A percentile compares a stretch with the other conserved stretches of the same genome.
These are phyloP conservation scores for Suhomyces yuchorum DNA, from an alignment of 1,139 yeast species.

Conservation along the genomic window DNA sequence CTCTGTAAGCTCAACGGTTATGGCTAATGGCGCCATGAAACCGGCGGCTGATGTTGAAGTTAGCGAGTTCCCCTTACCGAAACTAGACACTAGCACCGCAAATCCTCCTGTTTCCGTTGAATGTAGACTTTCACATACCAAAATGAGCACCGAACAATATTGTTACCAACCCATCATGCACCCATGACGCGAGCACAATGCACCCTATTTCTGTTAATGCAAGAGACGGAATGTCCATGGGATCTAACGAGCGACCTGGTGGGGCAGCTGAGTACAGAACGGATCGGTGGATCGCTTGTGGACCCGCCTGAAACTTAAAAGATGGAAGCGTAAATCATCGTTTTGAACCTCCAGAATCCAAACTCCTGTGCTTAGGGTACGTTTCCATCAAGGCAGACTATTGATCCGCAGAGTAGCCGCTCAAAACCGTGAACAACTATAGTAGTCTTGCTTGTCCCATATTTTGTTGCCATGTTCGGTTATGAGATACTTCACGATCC, in stretches of 20 bases:
- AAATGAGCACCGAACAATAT: neutral
- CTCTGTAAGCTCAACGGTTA: no score
- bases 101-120: neutral
- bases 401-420: no score
- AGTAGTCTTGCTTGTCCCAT: no score
- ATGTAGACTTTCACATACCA: neutral
- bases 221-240: neutral
- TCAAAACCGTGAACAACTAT: no score
- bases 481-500: no score
- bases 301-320: neutral
- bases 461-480: no score
- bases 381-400: no score
- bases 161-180: neutral
- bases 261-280: neutral
- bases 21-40: no score
- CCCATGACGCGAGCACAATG: neutral
- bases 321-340: neutral
- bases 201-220: neutral
- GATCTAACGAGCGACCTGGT: neutral
- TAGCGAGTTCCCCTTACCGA: neutral
- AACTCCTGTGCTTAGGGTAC: no score
- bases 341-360: no score
- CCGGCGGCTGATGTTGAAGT: no score
- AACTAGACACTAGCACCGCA: neutral
- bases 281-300: neutral